Conservation (phyloP, 1,284 basidiomycete species). For the Heterobasidion parviporum region DNA sequence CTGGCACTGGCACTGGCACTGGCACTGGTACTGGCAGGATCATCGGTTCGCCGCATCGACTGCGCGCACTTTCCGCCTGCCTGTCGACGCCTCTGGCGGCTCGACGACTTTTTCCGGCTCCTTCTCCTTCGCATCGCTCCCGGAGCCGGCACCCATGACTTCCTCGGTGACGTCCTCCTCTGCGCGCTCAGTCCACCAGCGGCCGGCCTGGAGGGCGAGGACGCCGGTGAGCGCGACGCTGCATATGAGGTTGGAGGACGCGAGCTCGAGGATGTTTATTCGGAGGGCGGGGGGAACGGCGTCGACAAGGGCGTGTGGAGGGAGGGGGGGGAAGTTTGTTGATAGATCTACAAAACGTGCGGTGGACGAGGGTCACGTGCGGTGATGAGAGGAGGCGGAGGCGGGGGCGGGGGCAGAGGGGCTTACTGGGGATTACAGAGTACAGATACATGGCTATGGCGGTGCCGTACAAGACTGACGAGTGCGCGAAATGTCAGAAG, state of each 20-base stretch:
- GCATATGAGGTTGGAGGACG: constrained; percentile 73
- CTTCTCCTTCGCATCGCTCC: not conserved
- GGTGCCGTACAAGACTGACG: constrained; percentile 61
- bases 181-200: constrained; percentile 66
- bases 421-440: constrained; percentile 69
- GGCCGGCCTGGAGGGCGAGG: constrained; percentile 67
- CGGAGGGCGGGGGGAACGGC: constrained; percentile 50
- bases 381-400: not conserved
- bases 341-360: constrained; percentile 35
- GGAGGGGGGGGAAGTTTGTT: constrained; percentile 47
- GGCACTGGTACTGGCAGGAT: too few relatives aligned
- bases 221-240: constrained; percentile 78
- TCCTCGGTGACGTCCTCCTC: constrained; percentile 7
- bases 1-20: too few relatives aligned
- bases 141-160: not conserved
- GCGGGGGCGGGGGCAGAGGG: not conserved
- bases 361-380: not conserved
- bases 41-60: too few relatives aligned
- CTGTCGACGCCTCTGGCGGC: not conserved
- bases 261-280: constrained; percentile 60
- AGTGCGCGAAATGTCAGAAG: not conserved
- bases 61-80: too few relatives aligned
- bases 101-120: not conserved
- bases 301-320: constrained; percentile 27
- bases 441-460: constrained; percentile 61